phyloP scores from a whole-genome alignment of 345 rosid species.

The Populus tremula region DNA sequence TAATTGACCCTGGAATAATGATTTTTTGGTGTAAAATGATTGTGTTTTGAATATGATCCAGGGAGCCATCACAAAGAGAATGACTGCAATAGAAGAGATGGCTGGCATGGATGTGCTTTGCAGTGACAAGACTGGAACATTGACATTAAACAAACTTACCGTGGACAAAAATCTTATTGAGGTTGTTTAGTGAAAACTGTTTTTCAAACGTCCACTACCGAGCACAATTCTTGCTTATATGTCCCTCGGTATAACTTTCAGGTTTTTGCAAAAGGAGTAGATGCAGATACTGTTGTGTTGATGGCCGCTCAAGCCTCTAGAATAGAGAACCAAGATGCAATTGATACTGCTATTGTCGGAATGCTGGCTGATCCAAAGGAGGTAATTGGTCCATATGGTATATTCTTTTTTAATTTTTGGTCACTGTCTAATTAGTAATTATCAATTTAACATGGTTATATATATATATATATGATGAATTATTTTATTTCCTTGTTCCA shows the following conservation, averaged over 20 bases:
- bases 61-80: slow-evolving; percentile 99
- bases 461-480: too few relatives aligned
- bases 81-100: slow-evolving; percentile 99
- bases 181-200: slow-evolving; percentile 43
- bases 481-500: not conserved
- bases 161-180: slow-evolving; percentile 95
- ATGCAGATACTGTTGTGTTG: slow-evolving; percentile 75
- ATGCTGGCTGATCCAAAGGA: slow-evolving; percentile 98
- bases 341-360: slow-evolving; percentile 92
- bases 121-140: slow-evolving; percentile 98
- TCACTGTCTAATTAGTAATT: not conserved
- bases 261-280: slow-evolving; percentile 92
- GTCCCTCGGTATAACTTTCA: slow-evolving; percentile 28
- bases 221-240: slow-evolving; percentile 12
- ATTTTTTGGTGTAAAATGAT: slow-evolving; percentile 16
- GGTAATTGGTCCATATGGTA: slow-evolving; percentile 32
- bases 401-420: not conserved
- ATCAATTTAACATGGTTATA: not conserved
- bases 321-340: slow-evolving; percentile 93
- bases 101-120: slow-evolving; percentile 99
- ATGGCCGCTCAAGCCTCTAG: slow-evolving; percentile 99
- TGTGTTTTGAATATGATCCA: slow-evolving; percentile 27
- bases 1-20: slow-evolving; percentile 5
- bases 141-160: slow-evolving; percentile 89
- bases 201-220: not conserved